These are phyloP conservation scores for Diospyros lotus DNA, from an alignment of 148 eudicot species.

Conservation along the genomic window DNA sequence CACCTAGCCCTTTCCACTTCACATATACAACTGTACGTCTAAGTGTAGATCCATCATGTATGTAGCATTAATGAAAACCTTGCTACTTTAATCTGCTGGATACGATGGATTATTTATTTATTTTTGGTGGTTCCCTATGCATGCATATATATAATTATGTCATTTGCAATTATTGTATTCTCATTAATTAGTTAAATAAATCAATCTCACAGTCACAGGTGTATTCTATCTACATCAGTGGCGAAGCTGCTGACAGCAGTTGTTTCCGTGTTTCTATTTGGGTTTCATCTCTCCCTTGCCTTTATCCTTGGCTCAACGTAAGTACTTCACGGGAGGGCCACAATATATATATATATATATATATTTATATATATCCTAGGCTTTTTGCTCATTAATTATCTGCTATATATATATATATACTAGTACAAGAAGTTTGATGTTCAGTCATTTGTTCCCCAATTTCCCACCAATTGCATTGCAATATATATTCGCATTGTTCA, in stretches of 20 bases:
- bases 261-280: slow-evolving; percentile 83
- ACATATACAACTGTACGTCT: not conserved
- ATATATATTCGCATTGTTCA: too few relatives aligned
- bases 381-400: not conserved
- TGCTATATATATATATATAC: not conserved
- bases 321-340: slow-evolving; percentile 22
- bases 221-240: slow-evolving; percentile 92
- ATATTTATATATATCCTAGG: not conserved
- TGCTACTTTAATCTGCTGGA: not conserved
- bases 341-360: too few relatives aligned
- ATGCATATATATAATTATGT: not conserved
- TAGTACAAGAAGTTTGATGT: not conserved
- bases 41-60: not conserved
- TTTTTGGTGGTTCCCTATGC: not conserved
- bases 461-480: too few relatives aligned
- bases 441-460: not conserved
- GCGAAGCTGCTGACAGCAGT: slow-evolving; percentile 95
- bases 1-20: not conserved
- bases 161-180: not conserved
- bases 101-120: not conserved
- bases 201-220: slow-evolving; percentile 67
- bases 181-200: not conserved
- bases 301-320: slow-evolving; percentile 95
- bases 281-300: slow-evolving; percentile 88
- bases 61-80: not conserved